A percentile compares a stretch with the other conserved stretches of the same genome.
These are phyloP conservation scores for Aspergillus versicolor DNA, from an alignment of 2,329 filamentous ascomycete species.

Conservation along the genomic window DNA sequence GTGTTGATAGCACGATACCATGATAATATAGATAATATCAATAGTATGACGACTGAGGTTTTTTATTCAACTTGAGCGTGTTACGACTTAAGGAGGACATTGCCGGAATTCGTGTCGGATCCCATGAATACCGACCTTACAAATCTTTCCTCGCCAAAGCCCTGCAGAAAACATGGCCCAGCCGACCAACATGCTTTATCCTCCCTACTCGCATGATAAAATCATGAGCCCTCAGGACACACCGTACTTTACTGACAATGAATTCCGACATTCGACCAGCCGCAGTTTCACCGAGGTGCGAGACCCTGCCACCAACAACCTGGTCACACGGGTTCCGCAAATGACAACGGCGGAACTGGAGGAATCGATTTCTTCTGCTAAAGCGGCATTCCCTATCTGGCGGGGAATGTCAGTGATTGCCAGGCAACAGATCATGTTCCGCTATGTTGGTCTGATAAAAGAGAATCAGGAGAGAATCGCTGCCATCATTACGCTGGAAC, in stretches of 20 bases:
- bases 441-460: conserved; percentile 62
- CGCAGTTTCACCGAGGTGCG: conserved; percentile 63
- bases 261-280: conserved; percentile 59
- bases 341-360: conserved; percentile 62
- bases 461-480: conserved; percentile 66
- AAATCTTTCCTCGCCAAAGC: no score
- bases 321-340: conserved; percentile 65
- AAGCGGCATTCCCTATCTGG: conserved; percentile 64
- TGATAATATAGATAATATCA: no score
- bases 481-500: conserved; percentile 65
- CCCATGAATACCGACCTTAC: no score
- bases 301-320: conserved; percentile 66
- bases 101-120: no score
- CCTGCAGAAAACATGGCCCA: no score
- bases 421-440: conserved; percentile 66
- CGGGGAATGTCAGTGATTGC: conserved; percentile 60
- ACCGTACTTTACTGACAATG: conserved; percentile 64
- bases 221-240: conserved; percentile 57
- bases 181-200: no score
- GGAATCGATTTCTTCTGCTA: conserved; percentile 60
- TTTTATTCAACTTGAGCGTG: no score
- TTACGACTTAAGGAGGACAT: no score
- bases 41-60: no score
- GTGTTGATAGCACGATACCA: no score
- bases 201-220: no score